These are phyloP conservation scores for Groenewaldozyma tartarivorans DNA, from an alignment of 805 yeast genomes.

Conservation along the genomic window DNA sequence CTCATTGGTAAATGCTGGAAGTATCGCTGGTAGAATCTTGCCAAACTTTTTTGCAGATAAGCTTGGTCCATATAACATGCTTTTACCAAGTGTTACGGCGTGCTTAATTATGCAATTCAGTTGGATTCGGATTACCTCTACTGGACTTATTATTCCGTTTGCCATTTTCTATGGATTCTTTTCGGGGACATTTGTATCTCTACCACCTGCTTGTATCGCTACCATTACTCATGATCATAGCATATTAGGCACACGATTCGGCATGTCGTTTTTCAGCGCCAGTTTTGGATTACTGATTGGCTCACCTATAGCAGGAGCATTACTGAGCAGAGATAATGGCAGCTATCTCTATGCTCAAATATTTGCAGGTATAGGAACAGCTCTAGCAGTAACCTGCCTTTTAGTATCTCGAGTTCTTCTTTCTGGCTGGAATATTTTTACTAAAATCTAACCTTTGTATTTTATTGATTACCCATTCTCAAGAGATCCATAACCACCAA, in stretches of 20 bases:
- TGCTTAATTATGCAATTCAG: constrained; percentile 12
- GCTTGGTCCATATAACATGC: constrained; percentile 36
- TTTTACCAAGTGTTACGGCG: constrained; percentile 21
- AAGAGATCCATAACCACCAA: too few species aligned
- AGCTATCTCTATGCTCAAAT: constrained; percentile 13
- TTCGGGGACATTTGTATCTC: constrained; percentile 26
- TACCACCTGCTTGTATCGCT: constrained; percentile 24
- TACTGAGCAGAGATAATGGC: constrained; percentile 13
- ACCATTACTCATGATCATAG: constrained; percentile 31
- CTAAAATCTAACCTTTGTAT: too few species aligned
- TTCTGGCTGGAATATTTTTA: too few species aligned
- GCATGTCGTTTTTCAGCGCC: constrained; percentile 48
- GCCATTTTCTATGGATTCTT: constrained; percentile 25
- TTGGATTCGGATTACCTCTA: constrained; percentile 17
- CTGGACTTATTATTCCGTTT: constrained; percentile 22
- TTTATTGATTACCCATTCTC: too few species aligned
- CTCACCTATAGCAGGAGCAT: constrained; percentile 25
- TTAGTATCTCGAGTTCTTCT: not conserved
- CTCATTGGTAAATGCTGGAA: constrained; percentile 26
- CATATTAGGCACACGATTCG: constrained; percentile 41
- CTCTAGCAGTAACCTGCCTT: constrained; percentile 2
- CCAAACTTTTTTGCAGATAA: constrained; percentile 41
- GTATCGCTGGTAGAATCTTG: constrained; percentile 40
- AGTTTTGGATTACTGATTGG: constrained; percentile 36
- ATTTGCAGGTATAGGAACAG: constrained; percentile 11